A percentile compares a stretch with the other conserved stretches of the same genome.
Evolutionary conservation across 139 green algal genomes (phyloP).

Genomic region (Klebsormidium nitens): DNA sequence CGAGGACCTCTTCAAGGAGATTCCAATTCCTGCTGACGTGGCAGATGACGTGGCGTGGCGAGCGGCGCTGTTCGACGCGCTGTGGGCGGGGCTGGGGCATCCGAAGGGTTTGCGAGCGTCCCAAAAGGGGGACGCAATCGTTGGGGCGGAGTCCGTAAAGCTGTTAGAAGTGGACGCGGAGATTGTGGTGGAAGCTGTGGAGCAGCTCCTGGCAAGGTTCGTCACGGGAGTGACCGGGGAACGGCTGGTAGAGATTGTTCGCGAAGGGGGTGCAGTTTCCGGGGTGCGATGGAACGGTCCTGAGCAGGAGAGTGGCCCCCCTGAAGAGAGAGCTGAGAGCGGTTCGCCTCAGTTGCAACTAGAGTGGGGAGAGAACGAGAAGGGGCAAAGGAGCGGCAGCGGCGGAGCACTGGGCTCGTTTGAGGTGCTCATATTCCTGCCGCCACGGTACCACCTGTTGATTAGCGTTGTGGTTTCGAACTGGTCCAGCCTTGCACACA

Average conservation of each 20-base stretch:
- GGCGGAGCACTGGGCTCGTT: constrained; percentile 6
- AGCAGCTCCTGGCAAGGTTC: not conserved
- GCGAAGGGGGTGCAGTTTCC: not conserved
- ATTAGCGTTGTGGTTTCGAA: constrained; percentile 18
- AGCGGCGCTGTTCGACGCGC: not conserved
- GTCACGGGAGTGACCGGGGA: not conserved
- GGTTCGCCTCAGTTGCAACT: not conserved
- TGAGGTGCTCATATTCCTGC: constrained; percentile 28
- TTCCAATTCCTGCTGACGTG: not conserved
- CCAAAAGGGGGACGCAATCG: not conserved
- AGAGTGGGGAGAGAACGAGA: not conserved
- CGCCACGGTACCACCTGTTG: constrained; percentile 19
- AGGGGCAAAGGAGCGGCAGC: not conserved
- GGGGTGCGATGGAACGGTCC: not conserved
- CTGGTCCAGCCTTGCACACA: constrained; percentile 12
- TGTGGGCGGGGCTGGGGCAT: not conserved
- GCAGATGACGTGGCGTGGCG: not conserved
- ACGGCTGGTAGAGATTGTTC: not conserved
- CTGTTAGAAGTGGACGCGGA: not conserved
- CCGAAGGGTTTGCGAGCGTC: not conserved
- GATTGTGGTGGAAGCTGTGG: not conserved
- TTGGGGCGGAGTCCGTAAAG: not conserved
- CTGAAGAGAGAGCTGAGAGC: not conserved
- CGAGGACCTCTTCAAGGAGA: constrained; percentile 10
- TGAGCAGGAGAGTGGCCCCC: not conserved